phyloP scores from a whole-genome alignment of 176 grass and related monocot genomes.

The Thalia dealbata region DNA sequence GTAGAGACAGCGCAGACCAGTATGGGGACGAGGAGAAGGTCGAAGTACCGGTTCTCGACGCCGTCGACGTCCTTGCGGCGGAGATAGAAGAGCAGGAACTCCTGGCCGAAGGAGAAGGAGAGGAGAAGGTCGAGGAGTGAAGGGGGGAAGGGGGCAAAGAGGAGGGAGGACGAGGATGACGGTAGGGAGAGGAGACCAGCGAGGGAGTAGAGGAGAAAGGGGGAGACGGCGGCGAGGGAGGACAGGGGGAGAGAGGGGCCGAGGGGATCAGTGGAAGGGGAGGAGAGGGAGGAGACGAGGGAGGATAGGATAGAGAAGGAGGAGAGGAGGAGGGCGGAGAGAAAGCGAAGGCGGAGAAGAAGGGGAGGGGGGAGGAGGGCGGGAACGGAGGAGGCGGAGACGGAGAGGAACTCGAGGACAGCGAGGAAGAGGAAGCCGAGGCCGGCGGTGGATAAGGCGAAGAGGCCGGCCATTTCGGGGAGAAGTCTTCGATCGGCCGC shows the following conservation, averaged over 20 bases:
- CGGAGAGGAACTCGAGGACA: not conserved
- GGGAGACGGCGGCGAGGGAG: constrained; percentile 48
- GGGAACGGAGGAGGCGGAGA: constrained; percentile 28
- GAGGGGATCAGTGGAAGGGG: constrained; percentile 24
- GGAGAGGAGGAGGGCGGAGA: constrained; percentile 26
- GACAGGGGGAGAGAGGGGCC: constrained; percentile 50
- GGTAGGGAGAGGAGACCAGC: constrained; percentile 32
- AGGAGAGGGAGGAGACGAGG: constrained; percentile 1
- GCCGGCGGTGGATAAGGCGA: constrained; percentile 56
- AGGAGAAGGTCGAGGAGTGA: constrained; percentile 74
- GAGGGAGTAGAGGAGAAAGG: constrained; percentile 78
- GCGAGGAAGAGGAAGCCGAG: constrained; percentile 40
- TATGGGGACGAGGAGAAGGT: constrained; percentile 76
- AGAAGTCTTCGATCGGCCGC: not conserved
- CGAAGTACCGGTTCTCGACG: constrained; percentile 93
- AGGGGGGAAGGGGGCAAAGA: constrained; percentile 27
- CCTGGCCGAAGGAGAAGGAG: constrained; percentile 50
- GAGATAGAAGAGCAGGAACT: constrained; percentile 74
- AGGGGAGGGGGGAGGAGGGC: constrained; percentile 19
- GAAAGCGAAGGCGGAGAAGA: constrained; percentile 32
- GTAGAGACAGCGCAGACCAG: constrained; percentile 59
- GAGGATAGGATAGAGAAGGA: constrained; percentile 46
- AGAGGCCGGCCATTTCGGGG: constrained; percentile 49
- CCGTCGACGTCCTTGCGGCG: constrained; percentile 46
- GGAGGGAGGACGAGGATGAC: not conserved